Conservation (phyloP, 148 eudicot species). For the Vaccinium darrowii region DNA sequence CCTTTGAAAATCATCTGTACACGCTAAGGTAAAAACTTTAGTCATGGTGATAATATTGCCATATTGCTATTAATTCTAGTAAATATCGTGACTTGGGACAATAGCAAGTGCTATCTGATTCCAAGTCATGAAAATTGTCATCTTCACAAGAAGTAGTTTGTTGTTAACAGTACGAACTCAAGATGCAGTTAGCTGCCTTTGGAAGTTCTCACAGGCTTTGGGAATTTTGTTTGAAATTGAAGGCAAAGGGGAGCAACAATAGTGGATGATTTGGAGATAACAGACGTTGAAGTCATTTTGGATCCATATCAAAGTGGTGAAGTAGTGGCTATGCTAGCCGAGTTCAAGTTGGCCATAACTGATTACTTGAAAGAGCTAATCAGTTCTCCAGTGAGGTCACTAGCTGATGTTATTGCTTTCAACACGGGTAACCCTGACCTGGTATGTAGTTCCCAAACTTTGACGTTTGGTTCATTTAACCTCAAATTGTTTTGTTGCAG, state of each 20-base stretch:
- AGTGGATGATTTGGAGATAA: slow-evolving; percentile 35
- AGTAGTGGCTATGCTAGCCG: slow-evolving; percentile 21
- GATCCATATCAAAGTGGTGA: slow-evolving; percentile 27
- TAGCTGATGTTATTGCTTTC: slow-evolving; percentile 40
- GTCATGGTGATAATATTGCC: not conserved
- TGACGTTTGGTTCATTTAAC: not conserved
- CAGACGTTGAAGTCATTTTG: slow-evolving; percentile 21
- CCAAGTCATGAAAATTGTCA: not conserved
- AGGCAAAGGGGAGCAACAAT: slow-evolving; percentile 37
- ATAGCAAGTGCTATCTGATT: not conserved
- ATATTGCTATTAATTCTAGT: not conserved
- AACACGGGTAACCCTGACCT: slow-evolving; percentile 24
- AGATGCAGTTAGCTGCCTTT: not conserved
- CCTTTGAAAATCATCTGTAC: slow-evolving; percentile 32
- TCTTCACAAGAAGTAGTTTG: not conserved
- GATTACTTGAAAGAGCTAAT: slow-evolving; percentile 31
- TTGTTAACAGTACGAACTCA: not conserved
- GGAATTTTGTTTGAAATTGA: not conserved
- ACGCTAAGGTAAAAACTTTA: slow-evolving; percentile 33
- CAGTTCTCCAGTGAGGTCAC: slow-evolving; percentile 32
- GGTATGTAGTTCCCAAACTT: slow-evolving; percentile 17
- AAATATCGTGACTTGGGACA: not conserved
- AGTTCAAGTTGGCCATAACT: slow-evolving; percentile 38
- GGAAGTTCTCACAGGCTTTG: not conserved
- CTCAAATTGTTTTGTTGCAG: too few relatives aligned